phyloP scores from a whole-genome alignment of 768 basidiomycete species.

The Xerocomus potaroensis region DNA sequence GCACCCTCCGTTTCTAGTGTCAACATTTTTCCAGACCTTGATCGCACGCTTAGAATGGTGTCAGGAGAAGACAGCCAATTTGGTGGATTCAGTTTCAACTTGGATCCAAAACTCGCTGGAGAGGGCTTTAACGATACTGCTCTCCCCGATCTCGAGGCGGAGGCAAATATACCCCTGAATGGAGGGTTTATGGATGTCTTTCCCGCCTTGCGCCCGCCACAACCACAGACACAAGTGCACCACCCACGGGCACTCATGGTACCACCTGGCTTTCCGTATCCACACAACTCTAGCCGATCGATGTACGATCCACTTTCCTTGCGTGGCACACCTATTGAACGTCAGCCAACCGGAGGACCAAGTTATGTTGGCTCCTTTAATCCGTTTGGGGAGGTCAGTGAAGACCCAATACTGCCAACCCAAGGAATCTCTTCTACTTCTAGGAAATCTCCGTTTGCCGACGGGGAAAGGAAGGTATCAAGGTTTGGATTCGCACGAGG shows the following conservation, averaged over 20 bases:
- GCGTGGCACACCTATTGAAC: slow-evolving; percentile 41
- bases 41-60: slow-evolving; percentile 73
- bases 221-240: slow-evolving; percentile 16
- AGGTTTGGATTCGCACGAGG: slow-evolving; percentile 80
- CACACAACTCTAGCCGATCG: slow-evolving; percentile 44
- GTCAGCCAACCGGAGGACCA: slow-evolving; percentile 41
- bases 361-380: slow-evolving; percentile 76
- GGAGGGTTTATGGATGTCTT: slow-evolving; percentile 70
- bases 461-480: slow-evolving; percentile 62
- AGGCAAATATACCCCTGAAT: slow-evolving; percentile 51
- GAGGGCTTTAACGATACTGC: slow-evolving; percentile 38
- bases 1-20: slow-evolving; percentile 36
- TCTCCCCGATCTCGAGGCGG: slow-evolving; percentile 45
- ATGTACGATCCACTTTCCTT: slow-evolving; percentile 52
- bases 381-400: slow-evolving; percentile 64
- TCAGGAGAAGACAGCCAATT: slow-evolving; percentile 56
- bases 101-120: slow-evolving; percentile 72
- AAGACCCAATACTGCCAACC: slow-evolving; percentile 39
- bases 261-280: slow-evolving; percentile 53
- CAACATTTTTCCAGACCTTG: slow-evolving; percentile 86
- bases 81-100: slow-evolving; percentile 80
- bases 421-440: slow-evolving; percentile 29
- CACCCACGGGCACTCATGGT: slow-evolving; percentile 36
- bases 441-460: slow-evolving; percentile 46
- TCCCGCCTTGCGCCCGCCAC: slow-evolving; percentile 49